A percentile compares a stretch with the other conserved stretches of the same genome.
Evolutionary conservation across 768 basidiomycete genomes (phyloP).

Genomic region (Tylopilus vinaceipallidus): DNA sequence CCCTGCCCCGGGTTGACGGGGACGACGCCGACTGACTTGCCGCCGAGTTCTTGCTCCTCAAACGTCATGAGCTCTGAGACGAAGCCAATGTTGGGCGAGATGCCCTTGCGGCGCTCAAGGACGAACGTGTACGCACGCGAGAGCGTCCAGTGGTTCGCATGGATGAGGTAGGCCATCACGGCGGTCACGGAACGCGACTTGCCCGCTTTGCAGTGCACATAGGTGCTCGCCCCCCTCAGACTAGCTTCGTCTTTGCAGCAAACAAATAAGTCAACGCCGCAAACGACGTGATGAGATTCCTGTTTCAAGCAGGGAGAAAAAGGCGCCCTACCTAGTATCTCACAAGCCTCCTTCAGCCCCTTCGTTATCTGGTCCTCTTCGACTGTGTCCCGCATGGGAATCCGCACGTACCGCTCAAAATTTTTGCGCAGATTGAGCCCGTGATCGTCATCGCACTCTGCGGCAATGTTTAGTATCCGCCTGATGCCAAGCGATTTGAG

Average conservation of each 20-base stretch:
- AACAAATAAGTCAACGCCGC: conserved; percentile 5
- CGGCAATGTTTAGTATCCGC: conserved; percentile 87
- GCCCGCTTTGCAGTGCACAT: conserved; percentile 95
- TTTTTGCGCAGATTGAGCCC: conserved; percentile 61
- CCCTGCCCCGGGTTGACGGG: conserved; percentile 16
- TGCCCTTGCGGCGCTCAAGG: conserved; percentile 87
- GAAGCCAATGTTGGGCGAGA: conserved; percentile 97
- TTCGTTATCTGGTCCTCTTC: conserved; percentile 87
- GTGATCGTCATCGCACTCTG: conserved; percentile 85
- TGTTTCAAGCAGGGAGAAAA: not conserved
- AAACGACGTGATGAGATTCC: conserved; percentile 4
- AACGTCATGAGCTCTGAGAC: conserved; percentile 97
- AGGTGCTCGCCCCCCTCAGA: conserved; percentile 83
- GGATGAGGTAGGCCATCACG: conserved; percentile 96
- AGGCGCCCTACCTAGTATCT: conserved; percentile 70
- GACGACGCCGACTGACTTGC: conserved; percentile 34
- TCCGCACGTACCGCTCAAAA: conserved; percentile 83
- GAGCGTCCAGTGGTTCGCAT: conserved; percentile 95
- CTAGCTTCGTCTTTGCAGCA: conserved; percentile 76
- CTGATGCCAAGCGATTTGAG: conserved; percentile 75
- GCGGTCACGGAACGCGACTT: conserved; percentile 96
- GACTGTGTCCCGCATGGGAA: conserved; percentile 94
- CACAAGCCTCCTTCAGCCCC: conserved; percentile 82
- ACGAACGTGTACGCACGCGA: conserved; percentile 91
- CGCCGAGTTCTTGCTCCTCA: conserved; percentile 87